Evolutionary conservation across 2,329 filamentous ascomycete genomes (phyloP).

Genomic region (Alternaria angustiovoidea): DNA sequence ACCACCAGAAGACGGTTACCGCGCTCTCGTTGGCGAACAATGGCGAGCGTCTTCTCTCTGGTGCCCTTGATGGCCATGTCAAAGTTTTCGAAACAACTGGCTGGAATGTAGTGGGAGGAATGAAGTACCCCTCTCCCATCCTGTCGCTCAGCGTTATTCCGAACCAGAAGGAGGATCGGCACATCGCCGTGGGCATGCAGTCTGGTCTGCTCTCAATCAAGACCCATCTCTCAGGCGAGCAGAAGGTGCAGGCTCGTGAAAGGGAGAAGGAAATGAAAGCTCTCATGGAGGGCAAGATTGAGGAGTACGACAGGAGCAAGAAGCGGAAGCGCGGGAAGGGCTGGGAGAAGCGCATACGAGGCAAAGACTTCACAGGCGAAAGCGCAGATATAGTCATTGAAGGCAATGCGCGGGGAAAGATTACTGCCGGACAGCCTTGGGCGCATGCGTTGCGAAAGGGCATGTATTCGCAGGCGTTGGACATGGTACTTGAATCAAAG

Average conservation of each 20-base stretch:
- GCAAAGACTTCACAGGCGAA: conserved; percentile 83
- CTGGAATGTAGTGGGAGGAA: conserved; percentile 96
- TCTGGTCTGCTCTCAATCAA: conserved; percentile 90
- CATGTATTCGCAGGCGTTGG: conserved; percentile 78
- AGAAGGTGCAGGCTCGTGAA: conserved; percentile 78
- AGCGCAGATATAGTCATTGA: conserved; percentile 89
- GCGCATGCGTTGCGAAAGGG: conserved; percentile 82
- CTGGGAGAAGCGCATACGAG: conserved; percentile 69
- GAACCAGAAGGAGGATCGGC: conserved; percentile 79
- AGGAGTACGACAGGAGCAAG: conserved; percentile 77
- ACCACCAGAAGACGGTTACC: conserved; percentile 98
- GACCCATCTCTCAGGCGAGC: conserved; percentile 84
- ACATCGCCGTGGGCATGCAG: conserved; percentile 93
- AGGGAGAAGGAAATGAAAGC: conserved; percentile 86
- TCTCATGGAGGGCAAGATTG: conserved; percentile 78
- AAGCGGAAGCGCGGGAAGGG: conserved; percentile 68
- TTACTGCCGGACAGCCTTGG: conserved; percentile 76
- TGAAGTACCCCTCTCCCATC: conserved; percentile 92
- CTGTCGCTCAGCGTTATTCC: conserved; percentile 81
- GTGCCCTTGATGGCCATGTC: conserved; percentile 92
- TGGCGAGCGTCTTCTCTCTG: conserved; percentile 82
- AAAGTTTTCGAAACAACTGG: conserved; percentile 94
- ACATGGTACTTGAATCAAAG: conserved; percentile 70
- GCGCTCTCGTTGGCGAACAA: conserved; percentile 82
- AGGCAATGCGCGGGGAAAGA: conserved; percentile 70